These are phyloP conservation scores for Lathyrus aphaca DNA, from an alignment of 306 rosid species.

Conservation along the genomic window DNA sequence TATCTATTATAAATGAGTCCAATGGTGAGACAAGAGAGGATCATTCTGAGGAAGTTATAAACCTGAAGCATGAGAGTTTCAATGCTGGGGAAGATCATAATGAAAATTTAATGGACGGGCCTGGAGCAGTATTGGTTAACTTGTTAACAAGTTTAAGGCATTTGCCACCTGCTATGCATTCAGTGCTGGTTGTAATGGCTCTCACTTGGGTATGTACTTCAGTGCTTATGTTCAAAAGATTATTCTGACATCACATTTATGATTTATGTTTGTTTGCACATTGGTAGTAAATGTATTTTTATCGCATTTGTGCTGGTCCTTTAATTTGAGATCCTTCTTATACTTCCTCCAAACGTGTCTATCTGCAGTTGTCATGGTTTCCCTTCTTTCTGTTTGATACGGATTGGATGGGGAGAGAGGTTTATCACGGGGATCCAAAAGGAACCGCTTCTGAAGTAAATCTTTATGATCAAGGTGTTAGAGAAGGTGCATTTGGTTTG, in stretches of 20 bases:
- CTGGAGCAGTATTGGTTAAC: conserved; percentile 92
- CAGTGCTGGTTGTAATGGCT: conserved; percentile 96
- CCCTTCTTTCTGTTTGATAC: conserved; percentile 97
- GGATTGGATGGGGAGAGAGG: conserved; percentile 99
- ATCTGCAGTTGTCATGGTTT: conserved; percentile 90
- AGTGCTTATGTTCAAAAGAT: conserved; percentile 34
- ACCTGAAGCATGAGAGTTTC: conserved; percentile 46
- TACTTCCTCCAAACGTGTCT: conserved; percentile 31
- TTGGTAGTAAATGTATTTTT: conserved; percentile 30
- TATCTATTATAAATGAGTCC: conserved; percentile 36
- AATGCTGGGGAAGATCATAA: conserved; percentile 55
- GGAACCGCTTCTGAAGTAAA: conserved; percentile 60
- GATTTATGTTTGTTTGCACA: conserved; percentile 12
- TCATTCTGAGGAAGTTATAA: conserved; percentile 47
- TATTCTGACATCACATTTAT: conserved; percentile 17
- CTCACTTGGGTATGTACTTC: conserved; percentile 83
- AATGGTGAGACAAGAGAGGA: conserved; percentile 44
- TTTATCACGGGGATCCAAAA: conserved; percentile 94
- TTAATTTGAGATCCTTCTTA: conserved; percentile 38
- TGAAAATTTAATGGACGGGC: conserved; percentile 71
- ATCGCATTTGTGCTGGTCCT: conserved; percentile 28
- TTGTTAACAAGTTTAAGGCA: conserved; percentile 92
- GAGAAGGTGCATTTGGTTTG: conserved; percentile 99
- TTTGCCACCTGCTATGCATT: conserved; percentile 97
- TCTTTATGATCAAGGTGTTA: conserved; percentile 88